Conservation (phyloP, 1,139 yeast species). For the Casaregolazyma lundiana region DNA sequence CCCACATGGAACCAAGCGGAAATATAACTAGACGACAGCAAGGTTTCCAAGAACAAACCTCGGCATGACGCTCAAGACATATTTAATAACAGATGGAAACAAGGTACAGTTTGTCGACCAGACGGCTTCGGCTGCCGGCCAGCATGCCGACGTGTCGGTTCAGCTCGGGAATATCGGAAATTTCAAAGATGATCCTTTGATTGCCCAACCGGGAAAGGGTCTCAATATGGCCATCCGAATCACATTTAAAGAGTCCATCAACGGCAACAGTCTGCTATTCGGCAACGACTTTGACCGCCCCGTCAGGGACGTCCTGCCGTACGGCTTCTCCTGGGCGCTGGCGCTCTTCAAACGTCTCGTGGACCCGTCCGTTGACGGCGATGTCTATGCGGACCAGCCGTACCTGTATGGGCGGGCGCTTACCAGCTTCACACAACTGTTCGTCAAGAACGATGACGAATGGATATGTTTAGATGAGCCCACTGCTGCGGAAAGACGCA, state of each 20-base stretch:
- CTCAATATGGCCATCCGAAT: slow-evolving; percentile 29
- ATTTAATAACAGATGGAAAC: not conserved
- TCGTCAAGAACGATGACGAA: slow-evolving; percentile 9
- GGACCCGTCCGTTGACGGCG: slow-evolving; percentile 63
- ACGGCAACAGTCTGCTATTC: slow-evolving; percentile 52
- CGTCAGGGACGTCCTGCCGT: slow-evolving; percentile 58
- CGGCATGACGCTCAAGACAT: slow-evolving; percentile 1
- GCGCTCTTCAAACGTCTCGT: slow-evolving; percentile 41
- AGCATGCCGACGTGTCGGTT: not conserved
- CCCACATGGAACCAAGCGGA: not conserved
- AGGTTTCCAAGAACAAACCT: not conserved
- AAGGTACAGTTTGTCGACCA: not conserved
- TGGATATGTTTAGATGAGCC: slow-evolving; percentile 12
- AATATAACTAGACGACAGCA: not conserved
- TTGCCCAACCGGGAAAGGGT: slow-evolving; percentile 10
- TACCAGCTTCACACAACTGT: slow-evolving; percentile 48
- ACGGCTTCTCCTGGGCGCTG: slow-evolving; percentile 52
- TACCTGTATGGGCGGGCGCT: slow-evolving; percentile 59
- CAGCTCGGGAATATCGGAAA: slow-evolving; percentile 4
- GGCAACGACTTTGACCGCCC: slow-evolving; percentile 68
- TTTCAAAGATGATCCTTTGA: slow-evolving; percentile 4
- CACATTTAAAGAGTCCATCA: slow-evolving; percentile 35
- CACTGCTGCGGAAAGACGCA: slow-evolving; percentile 2
- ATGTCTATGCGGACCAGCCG: slow-evolving; percentile 54
- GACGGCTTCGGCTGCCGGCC: not conserved